Conservation (phyloP, 495 filamentous ascomycete species). For the Pseudomonodictys pantanalensis region DNA sequence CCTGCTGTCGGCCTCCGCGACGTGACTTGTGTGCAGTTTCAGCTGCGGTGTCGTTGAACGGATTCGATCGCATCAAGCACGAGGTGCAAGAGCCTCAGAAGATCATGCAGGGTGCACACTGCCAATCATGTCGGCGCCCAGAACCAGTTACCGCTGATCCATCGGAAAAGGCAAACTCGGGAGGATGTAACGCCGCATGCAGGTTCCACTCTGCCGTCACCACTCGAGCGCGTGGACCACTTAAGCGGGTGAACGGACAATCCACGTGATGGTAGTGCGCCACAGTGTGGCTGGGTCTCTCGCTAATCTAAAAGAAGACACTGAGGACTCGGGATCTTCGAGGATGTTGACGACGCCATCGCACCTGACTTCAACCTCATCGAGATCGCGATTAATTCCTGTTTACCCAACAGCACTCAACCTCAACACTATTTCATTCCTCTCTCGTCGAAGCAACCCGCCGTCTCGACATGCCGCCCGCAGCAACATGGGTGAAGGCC, state of each 20-base stretch:
- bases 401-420: not conserved
- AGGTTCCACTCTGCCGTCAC: not conserved
- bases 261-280: not conserved
- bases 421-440: not conserved
- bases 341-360: not conserved
- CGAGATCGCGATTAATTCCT: not conserved
- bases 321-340: conserved; percentile 6
- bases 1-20: not conserved
- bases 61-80: not conserved
- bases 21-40: not conserved
- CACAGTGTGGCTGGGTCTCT: conserved; percentile 21
- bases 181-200: not conserved
- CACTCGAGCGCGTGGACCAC: not conserved
- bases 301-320: not conserved
- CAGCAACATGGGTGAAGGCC: conserved; percentile 24
- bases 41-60: not conserved
- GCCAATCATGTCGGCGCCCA: too few relatives aligned
- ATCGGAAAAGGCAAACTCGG: not conserved
- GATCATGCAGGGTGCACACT: not conserved
- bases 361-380: not conserved
- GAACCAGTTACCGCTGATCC: not conserved
- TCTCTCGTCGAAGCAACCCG: not conserved
- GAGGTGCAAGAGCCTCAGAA: not conserved
- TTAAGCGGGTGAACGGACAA: not conserved
- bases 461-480: conserved; percentile 8